phyloP scores from a whole-genome alignment of 2,329 filamentous ascomycete species.

The Diplocarpon rosae region DNA sequence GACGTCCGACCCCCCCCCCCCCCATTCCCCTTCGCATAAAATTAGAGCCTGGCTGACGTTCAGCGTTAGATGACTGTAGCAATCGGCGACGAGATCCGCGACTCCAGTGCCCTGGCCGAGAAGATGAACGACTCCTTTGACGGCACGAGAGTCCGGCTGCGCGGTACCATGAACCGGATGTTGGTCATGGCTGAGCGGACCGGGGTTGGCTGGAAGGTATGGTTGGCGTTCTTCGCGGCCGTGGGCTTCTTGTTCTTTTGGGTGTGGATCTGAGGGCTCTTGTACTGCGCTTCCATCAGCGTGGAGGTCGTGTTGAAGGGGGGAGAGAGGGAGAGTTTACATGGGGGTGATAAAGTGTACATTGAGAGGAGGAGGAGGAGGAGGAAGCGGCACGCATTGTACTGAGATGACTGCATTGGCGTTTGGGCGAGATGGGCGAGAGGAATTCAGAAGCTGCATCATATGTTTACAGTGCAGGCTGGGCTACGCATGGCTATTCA shows the following conservation, averaged over 20 bases:
- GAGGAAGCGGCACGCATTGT: neutral
- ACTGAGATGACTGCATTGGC: neutral
- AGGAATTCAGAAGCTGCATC: no score
- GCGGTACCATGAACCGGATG: constrained; percentile 96
- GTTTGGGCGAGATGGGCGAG: neutral
- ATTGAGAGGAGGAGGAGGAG: neutral
- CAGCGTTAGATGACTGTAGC: constrained; percentile 65
- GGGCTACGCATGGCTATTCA: no score
- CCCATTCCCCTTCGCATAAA: neutral
- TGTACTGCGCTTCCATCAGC: neutral
- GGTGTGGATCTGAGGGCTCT: constrained; percentile 65
- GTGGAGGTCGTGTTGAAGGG: neutral
- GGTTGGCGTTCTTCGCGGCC: constrained; percentile 78
- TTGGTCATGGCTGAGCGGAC: constrained; percentile 87
- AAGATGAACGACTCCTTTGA: constrained; percentile 97
- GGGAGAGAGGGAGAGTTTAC: neutral
- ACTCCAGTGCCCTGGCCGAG: constrained; percentile 76
- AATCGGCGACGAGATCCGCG: constrained; percentile 91
- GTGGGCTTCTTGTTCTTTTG: constrained; percentile 79
- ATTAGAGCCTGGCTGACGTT: neutral
- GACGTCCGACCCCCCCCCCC: constrained; percentile 47
- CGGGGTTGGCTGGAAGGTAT: constrained; percentile 92
- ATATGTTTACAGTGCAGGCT: no score
- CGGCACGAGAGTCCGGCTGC: constrained; percentile 65
- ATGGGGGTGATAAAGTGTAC: neutral